Base-by-base conservation (phyloP, 495 filamentous ascomycete species). In the Bombardia bombarda region DNA sequence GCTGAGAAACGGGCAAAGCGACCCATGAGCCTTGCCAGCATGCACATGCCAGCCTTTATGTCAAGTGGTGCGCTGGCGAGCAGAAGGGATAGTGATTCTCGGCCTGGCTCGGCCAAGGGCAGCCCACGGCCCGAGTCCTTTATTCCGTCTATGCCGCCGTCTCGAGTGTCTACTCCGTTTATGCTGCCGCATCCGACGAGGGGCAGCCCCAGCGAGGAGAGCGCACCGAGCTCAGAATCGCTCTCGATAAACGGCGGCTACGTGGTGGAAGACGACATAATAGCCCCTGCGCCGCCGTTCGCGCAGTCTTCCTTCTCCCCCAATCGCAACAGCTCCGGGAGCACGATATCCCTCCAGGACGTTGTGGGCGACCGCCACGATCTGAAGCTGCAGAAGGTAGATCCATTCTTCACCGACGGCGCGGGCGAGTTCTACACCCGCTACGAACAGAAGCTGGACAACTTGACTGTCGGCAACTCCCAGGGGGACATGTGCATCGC, bases 401-500 rank as follows among this genome's bases (percentile, higher is more conserved):
- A 42, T 21, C 7, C 39, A 12, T 42, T 32, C 39, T 82, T 82
- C 55, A 79, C 71, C 10, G 78, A 82, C 55, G 61, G 66, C 4
- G 70, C 65, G 14, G 74, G 74, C 4, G 43, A 67, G n/a, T 81
- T 73, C 52, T 71, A 70, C 25, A 50, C 61, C 5, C 57, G 56
- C n/a, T 82, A 80, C 45, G 65, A 73, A 38, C 67, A 67, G 48
- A 63, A 67, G 39, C 65, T 76, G 4, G 61, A 68, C 3, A 49
- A 62, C 10, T 63, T 80, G 3, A 70, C 69, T 31, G 66, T 60
- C 40, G 78, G 75, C 33, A 74, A 60, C 33, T 78, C 75, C 0
- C 66, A 74, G 40, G 56, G 50, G 2, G 53, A 70, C 17, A 63
- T 80, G 3, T 80, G 78, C 50, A 77, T 82, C 41, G 79, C 80